A percentile compares a stretch with the other conserved stretches of the same genome.
phyloP scores from a whole-genome alignment of 2,329 filamentous ascomycete genomes.

The Penicillium sp. region DNA sequence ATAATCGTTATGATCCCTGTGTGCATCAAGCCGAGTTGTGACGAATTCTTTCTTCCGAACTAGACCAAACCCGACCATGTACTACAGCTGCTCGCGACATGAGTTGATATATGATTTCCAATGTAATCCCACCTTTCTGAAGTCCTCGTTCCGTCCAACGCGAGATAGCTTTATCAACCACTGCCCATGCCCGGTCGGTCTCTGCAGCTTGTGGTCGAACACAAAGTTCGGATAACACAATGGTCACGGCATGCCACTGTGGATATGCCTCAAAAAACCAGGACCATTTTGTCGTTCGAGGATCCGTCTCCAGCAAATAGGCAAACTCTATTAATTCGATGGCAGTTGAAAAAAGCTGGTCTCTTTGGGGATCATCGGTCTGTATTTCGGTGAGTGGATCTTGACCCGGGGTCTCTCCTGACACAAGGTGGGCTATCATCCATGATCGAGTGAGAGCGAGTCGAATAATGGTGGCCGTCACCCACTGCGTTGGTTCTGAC shows the following conservation, averaged over 20 bases:
- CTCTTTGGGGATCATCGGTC: background rate
- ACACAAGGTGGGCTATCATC: background rate
- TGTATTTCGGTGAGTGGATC: background rate
- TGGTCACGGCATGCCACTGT: background rate
- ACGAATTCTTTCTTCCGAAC: no score
- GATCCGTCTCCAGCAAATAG: background rate
- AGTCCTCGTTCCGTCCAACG: background rate
- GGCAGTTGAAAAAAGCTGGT: background rate
- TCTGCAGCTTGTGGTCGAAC: background rate
- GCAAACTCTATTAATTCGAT: background rate
- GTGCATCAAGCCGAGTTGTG: no score
- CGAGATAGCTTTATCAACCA: background rate
- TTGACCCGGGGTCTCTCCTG: no score
- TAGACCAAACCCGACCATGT: no score
- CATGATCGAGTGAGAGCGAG: slow-evolving; percentile 4
- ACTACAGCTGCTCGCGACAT: no score
- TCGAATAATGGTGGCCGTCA: slow-evolving; percentile 7
- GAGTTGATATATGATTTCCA: no score
- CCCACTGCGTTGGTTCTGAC: slow-evolving; percentile 7
- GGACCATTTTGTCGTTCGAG: background rate
- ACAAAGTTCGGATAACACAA: background rate
- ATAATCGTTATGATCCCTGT: no score
- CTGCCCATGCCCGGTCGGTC: background rate
- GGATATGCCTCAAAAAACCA: background rate
- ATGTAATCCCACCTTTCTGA: background rate